Evolutionary conservation across 495 filamentous ascomycete species (phyloP).

Genomic region (Talaromyces trachyspermus): DNA sequence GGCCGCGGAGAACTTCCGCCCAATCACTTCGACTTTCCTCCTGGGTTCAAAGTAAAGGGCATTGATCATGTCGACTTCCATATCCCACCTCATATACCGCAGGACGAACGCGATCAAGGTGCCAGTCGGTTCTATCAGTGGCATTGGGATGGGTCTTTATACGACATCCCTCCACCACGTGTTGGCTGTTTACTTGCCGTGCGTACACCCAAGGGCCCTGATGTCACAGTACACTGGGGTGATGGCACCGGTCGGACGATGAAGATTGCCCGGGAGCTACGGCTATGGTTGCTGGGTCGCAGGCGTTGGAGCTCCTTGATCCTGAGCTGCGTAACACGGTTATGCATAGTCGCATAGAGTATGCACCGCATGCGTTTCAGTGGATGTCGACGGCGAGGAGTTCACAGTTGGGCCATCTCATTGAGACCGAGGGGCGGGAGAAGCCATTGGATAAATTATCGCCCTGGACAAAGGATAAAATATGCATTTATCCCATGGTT

Average conservation of each 20-base stretch:
- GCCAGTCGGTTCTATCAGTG: constrained; percentile 23
- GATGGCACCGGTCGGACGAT: constrained; percentile 23
- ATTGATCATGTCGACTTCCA: constrained; percentile 22
- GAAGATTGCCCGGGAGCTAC: constrained; percentile 21
- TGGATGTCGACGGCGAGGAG: constrained; percentile 25
- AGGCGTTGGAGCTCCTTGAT: constrained; percentile 17
- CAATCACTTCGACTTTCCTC: constrained; percentile 20
- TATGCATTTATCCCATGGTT: constrained; percentile 24
- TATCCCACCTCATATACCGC: constrained; percentile 20
- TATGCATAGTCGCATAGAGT: constrained; percentile 21
- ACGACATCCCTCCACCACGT: constrained; percentile 18
- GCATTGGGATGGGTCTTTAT: constrained; percentile 23
- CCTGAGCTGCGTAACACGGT: constrained; percentile 16
- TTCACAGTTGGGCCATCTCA: constrained; percentile 18
- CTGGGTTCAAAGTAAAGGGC: constrained; percentile 23
- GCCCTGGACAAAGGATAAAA: constrained; percentile 15
- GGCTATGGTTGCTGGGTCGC: constrained; percentile 21
- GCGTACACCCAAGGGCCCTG: constrained; percentile 21
- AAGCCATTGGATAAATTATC: constrained; percentile 20
- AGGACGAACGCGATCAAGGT: constrained; percentile 17
- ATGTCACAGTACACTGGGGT: constrained; percentile 23
- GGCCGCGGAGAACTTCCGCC: constrained; percentile 19
- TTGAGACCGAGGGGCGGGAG: constrained; percentile 21
- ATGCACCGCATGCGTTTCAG: constrained; percentile 24
- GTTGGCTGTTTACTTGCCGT: constrained; percentile 25